phyloP scores from a whole-genome alignment of 192 early-diverging fungal species.

The Backusella luteola region DNA sequence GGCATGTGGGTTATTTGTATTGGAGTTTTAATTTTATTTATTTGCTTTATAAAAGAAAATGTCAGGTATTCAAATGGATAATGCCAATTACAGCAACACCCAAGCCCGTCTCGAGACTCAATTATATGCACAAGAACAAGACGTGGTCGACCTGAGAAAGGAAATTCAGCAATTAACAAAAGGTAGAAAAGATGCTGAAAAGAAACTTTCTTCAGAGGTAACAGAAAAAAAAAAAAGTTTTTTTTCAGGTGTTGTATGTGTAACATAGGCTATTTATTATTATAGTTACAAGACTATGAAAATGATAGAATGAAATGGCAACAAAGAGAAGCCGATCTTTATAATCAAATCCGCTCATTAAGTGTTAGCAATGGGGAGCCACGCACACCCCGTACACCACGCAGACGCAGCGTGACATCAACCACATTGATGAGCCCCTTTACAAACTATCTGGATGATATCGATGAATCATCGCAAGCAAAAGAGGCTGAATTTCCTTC shows the following conservation, averaged over 20 bases:
- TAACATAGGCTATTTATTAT: neutral
- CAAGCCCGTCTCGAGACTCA: slow-evolving; percentile 48
- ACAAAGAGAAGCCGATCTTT: slow-evolving; percentile 47
- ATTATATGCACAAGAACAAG: slow-evolving; percentile 49
- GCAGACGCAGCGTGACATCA: slow-evolving; percentile 31
- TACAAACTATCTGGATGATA: slow-evolving; percentile 15
- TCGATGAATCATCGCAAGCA: neutral
- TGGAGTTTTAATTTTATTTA: slow-evolving; percentile 7
- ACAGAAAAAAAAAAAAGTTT: neutral
- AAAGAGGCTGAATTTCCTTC: neutral
- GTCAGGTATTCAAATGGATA: slow-evolving; percentile 29
- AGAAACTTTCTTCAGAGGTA: slow-evolving; percentile 35
- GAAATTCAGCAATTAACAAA: slow-evolving; percentile 37
- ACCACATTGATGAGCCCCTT: slow-evolving; percentile 15
- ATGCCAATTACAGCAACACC: slow-evolving; percentile 28
- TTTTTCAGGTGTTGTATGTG: neutral
- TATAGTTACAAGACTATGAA: slow-evolving; percentile 37
- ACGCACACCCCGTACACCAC: slow-evolving; percentile 36
- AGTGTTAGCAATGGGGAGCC: slow-evolving; percentile 29
- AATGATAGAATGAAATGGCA: slow-evolving; percentile 43
- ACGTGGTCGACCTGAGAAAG: slow-evolving; percentile 33
- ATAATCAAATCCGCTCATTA: slow-evolving; percentile 37
- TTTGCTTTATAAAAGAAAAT: slow-evolving; percentile 24
- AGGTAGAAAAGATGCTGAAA: slow-evolving; percentile 45
- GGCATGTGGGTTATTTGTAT: neutral